Evolutionary conservation across 257 asterid species (phyloP).

Genomic region (Nicotiana tabacum): DNA sequence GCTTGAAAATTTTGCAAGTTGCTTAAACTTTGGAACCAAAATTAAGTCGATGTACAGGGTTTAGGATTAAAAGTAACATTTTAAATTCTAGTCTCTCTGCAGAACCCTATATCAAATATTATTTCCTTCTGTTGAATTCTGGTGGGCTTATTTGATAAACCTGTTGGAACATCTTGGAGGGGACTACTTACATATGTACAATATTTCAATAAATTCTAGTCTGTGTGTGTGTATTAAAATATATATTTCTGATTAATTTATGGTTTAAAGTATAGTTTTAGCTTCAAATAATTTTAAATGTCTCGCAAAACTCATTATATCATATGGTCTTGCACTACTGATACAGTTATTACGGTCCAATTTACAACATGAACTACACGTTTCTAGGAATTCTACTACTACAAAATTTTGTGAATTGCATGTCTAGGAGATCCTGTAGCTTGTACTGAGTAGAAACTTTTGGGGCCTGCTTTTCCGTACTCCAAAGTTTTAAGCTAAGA

Average conservation of each 20-base stretch:
- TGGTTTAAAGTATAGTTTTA: background rate
- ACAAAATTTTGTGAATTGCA: background rate
- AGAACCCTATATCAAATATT: no score
- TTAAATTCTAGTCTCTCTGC: background rate
- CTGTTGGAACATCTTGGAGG: no score
- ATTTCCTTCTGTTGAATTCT: no score
- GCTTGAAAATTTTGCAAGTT: background rate
- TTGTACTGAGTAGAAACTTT: background rate
- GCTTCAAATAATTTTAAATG: background rate
- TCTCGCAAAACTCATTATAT: background rate
- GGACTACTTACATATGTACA: no score
- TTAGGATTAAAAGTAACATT: background rate
- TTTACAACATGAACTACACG: background rate
- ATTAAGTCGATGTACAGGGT: background rate
- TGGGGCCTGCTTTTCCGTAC: background rate
- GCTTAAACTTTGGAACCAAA: background rate
- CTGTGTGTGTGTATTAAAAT: background rate
- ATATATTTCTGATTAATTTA: background rate
- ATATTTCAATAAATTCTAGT: background rate
- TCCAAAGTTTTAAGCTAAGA: background rate
- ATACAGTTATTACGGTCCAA: background rate
- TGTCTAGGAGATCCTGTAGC: background rate
- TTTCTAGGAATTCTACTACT: background rate
- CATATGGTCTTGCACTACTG: background rate
- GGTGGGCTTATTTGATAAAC: no score